These are phyloP conservation scores for Solanum acaule DNA, from an alignment of 257 asterid species.

Conservation along the genomic window DNA sequence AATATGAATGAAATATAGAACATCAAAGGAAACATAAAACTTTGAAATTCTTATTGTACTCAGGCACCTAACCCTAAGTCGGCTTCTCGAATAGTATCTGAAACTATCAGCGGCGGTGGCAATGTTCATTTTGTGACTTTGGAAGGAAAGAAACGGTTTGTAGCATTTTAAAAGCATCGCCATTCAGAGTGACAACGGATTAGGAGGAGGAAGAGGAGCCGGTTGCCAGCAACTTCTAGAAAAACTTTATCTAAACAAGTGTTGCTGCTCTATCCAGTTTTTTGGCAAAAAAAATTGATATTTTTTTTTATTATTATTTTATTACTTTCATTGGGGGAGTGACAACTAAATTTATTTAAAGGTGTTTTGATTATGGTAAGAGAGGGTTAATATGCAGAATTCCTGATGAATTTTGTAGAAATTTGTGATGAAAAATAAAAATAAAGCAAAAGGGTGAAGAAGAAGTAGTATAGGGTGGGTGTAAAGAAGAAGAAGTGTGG, in stretches of 20 bases:
- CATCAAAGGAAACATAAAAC: constrained; percentile 75
- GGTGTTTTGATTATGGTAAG: no score
- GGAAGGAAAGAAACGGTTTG: constrained; percentile 18
- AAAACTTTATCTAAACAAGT: not conserved
- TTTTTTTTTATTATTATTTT: no score
- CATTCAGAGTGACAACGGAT: not conserved
- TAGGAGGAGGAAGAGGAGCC: not conserved
- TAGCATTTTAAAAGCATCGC: constrained; percentile 32
- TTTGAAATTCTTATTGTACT: constrained; percentile 2
- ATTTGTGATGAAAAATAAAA: no score
- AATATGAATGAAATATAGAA: constrained; percentile 20
- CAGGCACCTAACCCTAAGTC: constrained; percentile 18
- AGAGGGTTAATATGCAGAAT: no score
- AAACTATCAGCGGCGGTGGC: not conserved
- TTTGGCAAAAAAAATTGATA: no score
- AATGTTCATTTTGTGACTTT: not conserved
- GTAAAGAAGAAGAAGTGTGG: no score
- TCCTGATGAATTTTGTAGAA: no score
- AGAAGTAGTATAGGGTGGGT: no score
- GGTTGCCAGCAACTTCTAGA: not conserved
- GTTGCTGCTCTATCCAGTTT: not conserved
- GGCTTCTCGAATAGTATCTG: not conserved
- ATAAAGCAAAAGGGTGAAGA: no score
- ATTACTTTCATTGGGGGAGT: no score
- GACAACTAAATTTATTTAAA: no score